Evolutionary conservation across 257 asterid species (phyloP), one percentile per base, ranked within the genome.

Genomic region (Ocimum tenuiflorum): DNA sequence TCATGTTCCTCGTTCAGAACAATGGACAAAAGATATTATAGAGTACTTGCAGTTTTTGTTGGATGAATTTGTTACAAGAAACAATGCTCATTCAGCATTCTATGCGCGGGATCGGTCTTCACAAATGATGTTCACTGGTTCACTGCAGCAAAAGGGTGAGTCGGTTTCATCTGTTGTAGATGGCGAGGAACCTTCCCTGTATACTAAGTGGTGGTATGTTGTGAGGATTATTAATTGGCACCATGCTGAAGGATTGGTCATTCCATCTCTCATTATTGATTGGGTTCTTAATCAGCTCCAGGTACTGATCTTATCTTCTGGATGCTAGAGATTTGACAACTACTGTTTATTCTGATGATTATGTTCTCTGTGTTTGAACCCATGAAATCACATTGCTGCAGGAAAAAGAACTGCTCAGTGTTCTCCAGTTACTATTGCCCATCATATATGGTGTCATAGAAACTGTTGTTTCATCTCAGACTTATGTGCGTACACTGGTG

Each of bases 171-270:
- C 87, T 49, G 61, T 62, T 50, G 57, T 70, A 23, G 95, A 79
- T 80, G 83, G 82, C 73, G 92, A 79, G 67, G 97, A 85, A 78
- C 95, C 97, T 63, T 83, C 97, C 13, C 77, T 85, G 63, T 87
- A 91, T 83, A 83, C 79, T 62, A 94, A 94, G 77, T 94, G 99
- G 99, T 94, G 99, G 99, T 94, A 88, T 71, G 86, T 88, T 73
- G 96, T 91, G 67, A 86, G 99, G 79, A 83, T 91, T 60, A 77
- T 94, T 67, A 95, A 91, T 22, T 91, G 96, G 97, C 97, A 94
- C 78, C 95, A 94, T 64, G 86, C 88, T 17, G 97, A 94, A 73
- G 99, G 99, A 73, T 84, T 94, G 68, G 73, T 94, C 57, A 55
- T 84, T 71, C 96, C 99, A 67, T 86, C 97, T 69, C 88, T 88